These are phyloP conservation scores for Neurospora discreta DNA, from an alignment of 495 filamentous ascomycete genomes.

Conservation along the genomic window DNA sequence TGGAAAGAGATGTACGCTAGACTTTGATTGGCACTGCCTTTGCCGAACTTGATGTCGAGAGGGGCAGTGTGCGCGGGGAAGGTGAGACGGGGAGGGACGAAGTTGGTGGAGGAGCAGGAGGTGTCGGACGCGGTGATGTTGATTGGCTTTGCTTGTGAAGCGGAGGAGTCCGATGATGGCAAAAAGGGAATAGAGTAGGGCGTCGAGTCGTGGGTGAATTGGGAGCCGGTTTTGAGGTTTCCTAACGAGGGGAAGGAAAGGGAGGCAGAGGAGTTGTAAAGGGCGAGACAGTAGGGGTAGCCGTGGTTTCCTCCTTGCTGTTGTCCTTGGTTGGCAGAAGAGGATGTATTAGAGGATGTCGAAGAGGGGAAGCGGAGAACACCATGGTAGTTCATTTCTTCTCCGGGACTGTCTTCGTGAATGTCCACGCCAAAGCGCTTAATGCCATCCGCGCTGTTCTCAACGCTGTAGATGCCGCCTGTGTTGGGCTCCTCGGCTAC, in stretches of 20 bases:
- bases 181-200: background rate
- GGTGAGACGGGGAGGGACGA: constrained; percentile 36
- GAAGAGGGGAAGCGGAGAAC: constrained; percentile 22
- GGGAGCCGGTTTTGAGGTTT: constrained; percentile 22
- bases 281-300: constrained; percentile 58
- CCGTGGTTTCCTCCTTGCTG: constrained; percentile 41
- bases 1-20: constrained; percentile 33
- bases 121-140: constrained; percentile 30
- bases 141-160: background rate
- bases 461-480: constrained; percentile 54
- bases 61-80: constrained; percentile 52
- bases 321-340: background rate
- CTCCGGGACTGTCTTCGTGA: constrained; percentile 60
- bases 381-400: constrained; percentile 65
- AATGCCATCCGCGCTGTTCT: constrained; percentile 62
- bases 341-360: constrained; percentile 22
- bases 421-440: constrained; percentile 42
- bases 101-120: constrained; percentile 25
- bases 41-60: constrained; percentile 46
- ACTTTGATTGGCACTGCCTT: constrained; percentile 1
- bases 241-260: constrained; percentile 14
- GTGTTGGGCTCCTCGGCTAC: constrained; percentile 43
- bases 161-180: background rate
- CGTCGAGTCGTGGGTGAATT: constrained; percentile 20
- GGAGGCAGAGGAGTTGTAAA: constrained; percentile 42